Evolutionary conservation across 1,284 basidiomycete species (phyloP).

Genomic region (Ganoderma sinense): DNA sequence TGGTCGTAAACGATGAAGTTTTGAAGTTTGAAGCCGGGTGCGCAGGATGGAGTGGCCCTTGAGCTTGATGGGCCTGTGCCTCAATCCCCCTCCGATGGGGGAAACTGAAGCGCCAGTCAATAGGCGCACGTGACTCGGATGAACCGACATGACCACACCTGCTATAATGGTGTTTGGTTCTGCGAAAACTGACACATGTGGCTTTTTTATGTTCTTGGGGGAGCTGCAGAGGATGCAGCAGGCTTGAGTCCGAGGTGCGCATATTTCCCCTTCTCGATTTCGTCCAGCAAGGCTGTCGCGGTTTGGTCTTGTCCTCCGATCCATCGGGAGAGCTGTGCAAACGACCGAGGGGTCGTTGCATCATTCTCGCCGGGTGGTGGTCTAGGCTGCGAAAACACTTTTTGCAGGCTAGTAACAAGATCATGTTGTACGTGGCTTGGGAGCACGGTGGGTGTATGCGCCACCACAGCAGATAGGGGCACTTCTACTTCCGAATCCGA

Average conservation of each 20-base stretch:
- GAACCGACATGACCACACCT: constrained; percentile 10
- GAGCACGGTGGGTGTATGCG: background rate
- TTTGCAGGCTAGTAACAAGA: constrained; percentile 13
- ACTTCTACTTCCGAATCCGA: background rate
- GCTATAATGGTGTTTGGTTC: background rate
- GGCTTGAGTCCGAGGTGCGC: constrained; percentile 3
- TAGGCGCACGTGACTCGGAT: constrained; percentile 10
- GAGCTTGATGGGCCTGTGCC: background rate
- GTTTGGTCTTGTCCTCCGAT: constrained; percentile 10
- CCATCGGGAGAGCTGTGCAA: constrained; percentile 19
- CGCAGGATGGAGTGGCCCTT: background rate
- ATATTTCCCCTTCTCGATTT: constrained; percentile 2
- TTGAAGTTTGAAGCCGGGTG: background rate
- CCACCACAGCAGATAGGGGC: background rate
- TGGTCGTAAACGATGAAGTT: background rate
- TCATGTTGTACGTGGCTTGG: background rate
- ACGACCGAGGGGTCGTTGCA: constrained; percentile 10
- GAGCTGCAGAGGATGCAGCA: background rate
- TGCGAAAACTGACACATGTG: background rate
- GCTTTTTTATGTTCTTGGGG: background rate
- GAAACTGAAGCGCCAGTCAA: background rate
- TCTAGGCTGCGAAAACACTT: constrained; percentile 1
- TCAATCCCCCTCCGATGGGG: background rate
- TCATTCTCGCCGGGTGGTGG: background rate
- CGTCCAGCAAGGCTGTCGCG: background rate